Evolutionary conservation across 176 grass and related monocot genomes (phyloP).

Genomic region (Luzula sylvatica): DNA sequence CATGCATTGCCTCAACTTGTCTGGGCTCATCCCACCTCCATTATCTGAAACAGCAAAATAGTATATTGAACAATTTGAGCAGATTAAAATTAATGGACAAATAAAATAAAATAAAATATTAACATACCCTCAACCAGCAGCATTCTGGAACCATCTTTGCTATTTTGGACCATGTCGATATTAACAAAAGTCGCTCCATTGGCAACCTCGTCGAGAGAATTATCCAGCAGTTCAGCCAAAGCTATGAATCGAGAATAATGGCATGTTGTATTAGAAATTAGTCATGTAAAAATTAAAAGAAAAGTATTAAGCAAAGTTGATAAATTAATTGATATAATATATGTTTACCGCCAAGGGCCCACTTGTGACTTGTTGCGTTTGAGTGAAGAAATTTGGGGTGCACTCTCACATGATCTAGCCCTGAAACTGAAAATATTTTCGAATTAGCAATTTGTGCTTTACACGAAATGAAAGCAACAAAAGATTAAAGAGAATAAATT

Average conservation of each 20-base stretch:
- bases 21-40: conserved; percentile 87
- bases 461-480: neutral
- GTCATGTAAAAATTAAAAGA: neutral
- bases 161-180: conserved; percentile 68
- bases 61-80: neutral
- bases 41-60: conserved; percentile 45
- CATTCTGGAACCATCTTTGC: conserved; percentile 74
- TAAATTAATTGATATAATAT: neutral
- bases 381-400: conserved; percentile 97
- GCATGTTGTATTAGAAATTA: neutral
- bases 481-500: conserved; percentile 3
- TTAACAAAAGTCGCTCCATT: conserved; percentile 96
- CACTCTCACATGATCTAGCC: conserved; percentile 86
- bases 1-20: conserved; percentile 99
- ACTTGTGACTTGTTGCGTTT: conserved; percentile 99
- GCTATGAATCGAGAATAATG: conserved; percentile 45
- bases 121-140: conserved; percentile 77
- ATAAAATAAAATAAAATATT: too few species aligned
- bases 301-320: neutral
- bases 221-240: conserved; percentile 94
- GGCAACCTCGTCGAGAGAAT: conserved; percentile 83
- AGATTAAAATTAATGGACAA: too few species aligned
- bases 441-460: neutral
- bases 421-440: conserved; percentile 45
- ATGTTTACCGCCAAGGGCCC: conserved; percentile 80